Evolutionary conservation across 495 filamentous ascomycete species (phyloP).

Genomic region (Podospora conica): DNA sequence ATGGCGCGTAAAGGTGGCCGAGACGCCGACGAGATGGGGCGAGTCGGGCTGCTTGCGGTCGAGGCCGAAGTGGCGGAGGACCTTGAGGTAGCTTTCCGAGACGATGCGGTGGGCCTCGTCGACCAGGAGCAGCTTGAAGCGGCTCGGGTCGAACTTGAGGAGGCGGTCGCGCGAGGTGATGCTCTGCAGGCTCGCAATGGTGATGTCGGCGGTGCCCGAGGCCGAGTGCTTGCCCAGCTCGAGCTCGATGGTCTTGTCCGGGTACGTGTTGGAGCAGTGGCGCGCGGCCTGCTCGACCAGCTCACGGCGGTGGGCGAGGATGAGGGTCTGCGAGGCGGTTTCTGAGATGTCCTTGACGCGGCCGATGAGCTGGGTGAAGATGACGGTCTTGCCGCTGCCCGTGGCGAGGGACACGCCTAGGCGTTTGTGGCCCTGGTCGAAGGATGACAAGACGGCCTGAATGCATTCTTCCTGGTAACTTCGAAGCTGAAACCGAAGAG

Average conservation of each 20-base stretch:
- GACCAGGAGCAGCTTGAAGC: slow-evolving; percentile 87
- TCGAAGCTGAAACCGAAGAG: slow-evolving; percentile 50
- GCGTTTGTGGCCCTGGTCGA: slow-evolving; percentile 69
- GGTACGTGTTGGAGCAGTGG: slow-evolving; percentile 77
- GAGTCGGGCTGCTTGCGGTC: slow-evolving; percentile 44
- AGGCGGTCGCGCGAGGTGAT: slow-evolving; percentile 69
- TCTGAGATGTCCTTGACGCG: slow-evolving; percentile 56
- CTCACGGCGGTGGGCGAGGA: slow-evolving; percentile 86
- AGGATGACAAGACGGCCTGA: slow-evolving; percentile 66
- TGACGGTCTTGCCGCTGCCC: slow-evolving; percentile 90
- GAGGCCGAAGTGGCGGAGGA: slow-evolving; percentile 70
- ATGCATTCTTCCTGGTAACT: slow-evolving; percentile 88
- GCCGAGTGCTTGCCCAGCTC: slow-evolving; percentile 79
- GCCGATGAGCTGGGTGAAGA: slow-evolving; percentile 92
- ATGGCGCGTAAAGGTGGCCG: slow-evolving; percentile 82
- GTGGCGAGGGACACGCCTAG: slow-evolving; percentile 88
- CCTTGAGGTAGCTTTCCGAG: slow-evolving; percentile 65
- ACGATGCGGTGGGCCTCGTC: slow-evolving; percentile 99
- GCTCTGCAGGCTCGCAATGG: slow-evolving; percentile 82
- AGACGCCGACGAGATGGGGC: slow-evolving; percentile 82
- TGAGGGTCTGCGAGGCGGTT: slow-evolving; percentile 69
- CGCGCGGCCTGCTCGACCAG: slow-evolving; percentile 91
- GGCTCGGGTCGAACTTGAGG: slow-evolving; percentile 67
- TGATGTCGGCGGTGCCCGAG: slow-evolving; percentile 79
- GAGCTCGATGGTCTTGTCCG: slow-evolving; percentile 70